Evolutionary conservation across 192 early-diverging fungal genomes (phyloP).

Genomic region (Coemansia sp.): DNA sequence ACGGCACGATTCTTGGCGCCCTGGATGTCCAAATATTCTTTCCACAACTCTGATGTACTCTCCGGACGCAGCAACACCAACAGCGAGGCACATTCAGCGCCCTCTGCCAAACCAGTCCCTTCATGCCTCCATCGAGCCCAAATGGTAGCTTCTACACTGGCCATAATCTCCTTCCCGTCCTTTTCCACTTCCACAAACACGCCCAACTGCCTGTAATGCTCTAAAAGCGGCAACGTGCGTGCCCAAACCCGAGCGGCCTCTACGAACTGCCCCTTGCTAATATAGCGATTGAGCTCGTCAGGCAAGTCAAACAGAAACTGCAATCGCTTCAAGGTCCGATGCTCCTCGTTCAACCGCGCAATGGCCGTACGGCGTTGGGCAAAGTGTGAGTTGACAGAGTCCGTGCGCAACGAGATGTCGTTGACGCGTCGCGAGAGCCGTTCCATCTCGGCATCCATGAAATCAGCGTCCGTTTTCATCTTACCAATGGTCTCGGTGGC

Average conservation of each 20-base stretch:
- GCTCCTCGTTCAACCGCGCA: conserved; percentile 69
- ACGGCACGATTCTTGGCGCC: conserved; percentile 30
- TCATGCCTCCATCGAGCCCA: conserved; percentile 45
- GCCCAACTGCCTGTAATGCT: conserved; percentile 75
- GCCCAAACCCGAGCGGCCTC: conserved; percentile 80
- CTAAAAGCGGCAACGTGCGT: conserved; percentile 68
- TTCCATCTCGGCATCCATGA: conserved; percentile 84
- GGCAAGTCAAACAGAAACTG: conserved; percentile 92
- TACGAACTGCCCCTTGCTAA: conserved; percentile 62
- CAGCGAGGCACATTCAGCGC: conserved; percentile 45
- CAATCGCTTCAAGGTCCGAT: conserved; percentile 74
- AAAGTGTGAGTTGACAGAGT: conserved; percentile 62
- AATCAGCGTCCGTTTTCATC: conserved; percentile 85
- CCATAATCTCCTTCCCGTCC: conserved; percentile 81
- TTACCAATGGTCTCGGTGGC: conserved; percentile 89
- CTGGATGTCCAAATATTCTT: conserved; percentile 49
- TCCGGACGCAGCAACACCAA: conserved; percentile 46
- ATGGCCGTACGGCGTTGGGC: conserved; percentile 71
- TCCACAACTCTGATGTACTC: conserved; percentile 26
- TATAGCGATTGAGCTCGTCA: conserved; percentile 63
- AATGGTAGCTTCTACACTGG: conserved; percentile 65
- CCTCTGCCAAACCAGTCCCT: conserved; percentile 29
- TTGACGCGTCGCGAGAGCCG: conserved; percentile 69
- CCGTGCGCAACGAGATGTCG: conserved; percentile 59
- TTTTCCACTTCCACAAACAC: conserved; percentile 77